These are phyloP conservation scores for Lyophyllum decastes DNA, from an alignment of 768 basidiomycete genomes.

Conservation along the genomic window DNA sequence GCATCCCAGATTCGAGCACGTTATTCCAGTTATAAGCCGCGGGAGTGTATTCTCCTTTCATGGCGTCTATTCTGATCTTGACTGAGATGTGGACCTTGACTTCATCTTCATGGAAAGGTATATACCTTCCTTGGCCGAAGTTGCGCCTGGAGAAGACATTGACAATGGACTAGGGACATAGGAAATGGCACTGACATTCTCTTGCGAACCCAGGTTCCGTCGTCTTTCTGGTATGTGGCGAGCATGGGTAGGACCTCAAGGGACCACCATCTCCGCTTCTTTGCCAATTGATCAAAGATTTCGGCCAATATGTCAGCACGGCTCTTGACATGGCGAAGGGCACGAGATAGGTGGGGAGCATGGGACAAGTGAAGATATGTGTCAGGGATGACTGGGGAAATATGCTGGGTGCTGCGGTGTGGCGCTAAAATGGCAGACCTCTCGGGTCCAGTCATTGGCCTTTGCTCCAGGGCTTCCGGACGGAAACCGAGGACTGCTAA, in stretches of 20 bases:
- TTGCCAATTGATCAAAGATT: slow-evolving; percentile 23
- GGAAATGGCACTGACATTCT: slow-evolving; percentile 18
- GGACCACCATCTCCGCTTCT: slow-evolving; percentile 24
- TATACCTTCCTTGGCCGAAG: slow-evolving; percentile 28
- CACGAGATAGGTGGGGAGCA: slow-evolving; percentile 6
- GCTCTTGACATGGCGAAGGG: neutral
- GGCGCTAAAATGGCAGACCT: neutral
- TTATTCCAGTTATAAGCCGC: slow-evolving; percentile 19
- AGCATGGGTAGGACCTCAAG: slow-evolving; percentile 26
- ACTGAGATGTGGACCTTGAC: slow-evolving; percentile 27
- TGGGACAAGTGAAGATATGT: neutral
- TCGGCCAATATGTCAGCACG: slow-evolving; percentile 16
- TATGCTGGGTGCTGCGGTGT: slow-evolving; percentile 1
- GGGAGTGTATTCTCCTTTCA: slow-evolving; percentile 7
- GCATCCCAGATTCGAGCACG: slow-evolving; percentile 12
- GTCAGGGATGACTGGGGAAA: neutral
- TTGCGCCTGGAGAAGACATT: slow-evolving; percentile 22
- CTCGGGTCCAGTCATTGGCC: neutral
- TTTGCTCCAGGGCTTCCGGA: slow-evolving; percentile 1
- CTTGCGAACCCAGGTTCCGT: slow-evolving; percentile 24
- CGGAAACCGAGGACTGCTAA: slow-evolving; percentile 7
- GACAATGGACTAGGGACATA: neutral
- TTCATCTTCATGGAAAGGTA: slow-evolving; percentile 23
- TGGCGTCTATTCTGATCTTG: slow-evolving; percentile 9
- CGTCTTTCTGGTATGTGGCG: slow-evolving; percentile 19